A percentile compares a stretch with the other conserved stretches of the same genome.
Conservation (phyloP, 192 early-diverging fungal genomes). For the Umbelopsis isabellina region DNA sequence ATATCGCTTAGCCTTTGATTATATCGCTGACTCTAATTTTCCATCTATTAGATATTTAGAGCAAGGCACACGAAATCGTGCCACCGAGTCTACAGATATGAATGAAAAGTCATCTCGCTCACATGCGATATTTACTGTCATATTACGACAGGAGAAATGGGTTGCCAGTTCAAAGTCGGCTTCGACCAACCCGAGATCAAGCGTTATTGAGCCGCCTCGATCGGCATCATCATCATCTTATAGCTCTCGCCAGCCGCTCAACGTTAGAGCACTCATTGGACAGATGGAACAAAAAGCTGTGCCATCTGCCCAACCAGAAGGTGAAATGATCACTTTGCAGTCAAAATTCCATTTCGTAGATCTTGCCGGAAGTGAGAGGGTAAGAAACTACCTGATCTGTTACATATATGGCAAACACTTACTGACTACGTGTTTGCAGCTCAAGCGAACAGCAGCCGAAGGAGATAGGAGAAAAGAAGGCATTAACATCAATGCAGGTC, state of each 20-base stretch:
- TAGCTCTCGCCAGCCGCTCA: slow-evolving; percentile 19
- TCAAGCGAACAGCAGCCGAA: slow-evolving; percentile 91
- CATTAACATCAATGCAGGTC: slow-evolving; percentile 95
- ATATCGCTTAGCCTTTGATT: too few relatives aligned
- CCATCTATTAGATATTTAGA: slow-evolving; percentile 51
- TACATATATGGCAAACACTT: neutral
- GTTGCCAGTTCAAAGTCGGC: slow-evolving; percentile 28
- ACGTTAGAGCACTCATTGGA: slow-evolving; percentile 33
- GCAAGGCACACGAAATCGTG: slow-evolving; percentile 74
- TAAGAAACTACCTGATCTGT: neutral
- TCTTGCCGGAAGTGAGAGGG: slow-evolving; percentile 92
- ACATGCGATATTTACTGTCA: slow-evolving; percentile 96
- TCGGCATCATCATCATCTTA: neutral
- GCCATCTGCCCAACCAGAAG: slow-evolving; percentile 37
- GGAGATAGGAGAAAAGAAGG: slow-evolving; percentile 95
- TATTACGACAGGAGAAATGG: slow-evolving; percentile 77
- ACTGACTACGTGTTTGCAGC: slow-evolving; percentile 15
- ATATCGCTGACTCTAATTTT: neutral
- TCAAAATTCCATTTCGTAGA: slow-evolving; percentile 99
- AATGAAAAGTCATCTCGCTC: slow-evolving; percentile 93
- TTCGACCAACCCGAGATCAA: neutral
- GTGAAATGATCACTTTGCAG: slow-evolving; percentile 58
- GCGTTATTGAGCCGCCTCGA: neutral
- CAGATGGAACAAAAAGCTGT: slow-evolving; percentile 37
- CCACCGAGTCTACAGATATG: slow-evolving; percentile 96